Evolutionary conservation across 352 stramenopile genomes (phyloP), one percentile per base, ranked within the genome.

Genomic region (Phytophthora sp.): DNA sequence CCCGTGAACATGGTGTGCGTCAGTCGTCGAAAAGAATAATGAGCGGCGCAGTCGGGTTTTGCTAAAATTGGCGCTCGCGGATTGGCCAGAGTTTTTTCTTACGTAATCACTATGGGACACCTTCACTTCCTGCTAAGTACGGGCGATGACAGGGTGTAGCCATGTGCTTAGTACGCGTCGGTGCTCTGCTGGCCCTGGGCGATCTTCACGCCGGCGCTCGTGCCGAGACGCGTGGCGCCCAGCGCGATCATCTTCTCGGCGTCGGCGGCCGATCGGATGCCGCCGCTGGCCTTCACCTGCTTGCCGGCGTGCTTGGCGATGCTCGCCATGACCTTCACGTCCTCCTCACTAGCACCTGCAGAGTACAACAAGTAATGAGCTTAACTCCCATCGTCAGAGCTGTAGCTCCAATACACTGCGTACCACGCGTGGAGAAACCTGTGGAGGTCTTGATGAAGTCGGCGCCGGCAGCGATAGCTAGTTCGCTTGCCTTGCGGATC

Each of bases 1-100:
- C 97, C 97, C 7, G 95, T 98, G 79, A 99, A 99, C 96, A 99
- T 93, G 38, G 17, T 41, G 48, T 17, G 39, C 13, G n/a, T 27
- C n/a, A n/a, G n/a, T n/a, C n/a, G 48, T 50, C 67, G n/a, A 53
- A 54, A 39, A 17, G 13, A 32, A 49, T n/a, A 60, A 59, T 69
- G 61, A 51, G 26, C 30, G 31, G 3, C 38, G 11, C 26, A 11
- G n/a, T n/a, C 18, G 8, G n/a, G 5, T 43, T 43, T 20, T 44
- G 34, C 4, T 23, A 11, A 12, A 55, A 15, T 54, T 55, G 32
- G 17, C 45, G 26, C 5, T 48, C 9, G n/a, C 11, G 30, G 24
- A 45, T 37, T 38, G 18, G n/a, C n/a, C n/a, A n/a, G n/a, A n/a
- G n/a, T n/a, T n/a, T n/a, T n/a, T n/a, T n/a, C n/a, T n/a, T 51